A percentile compares a stretch with the other conserved stretches of the same genome.
These are phyloP conservation scores for Breviolum minutum DNA, from an alignment of 73 alveolate species.

Conservation along the genomic window DNA sequence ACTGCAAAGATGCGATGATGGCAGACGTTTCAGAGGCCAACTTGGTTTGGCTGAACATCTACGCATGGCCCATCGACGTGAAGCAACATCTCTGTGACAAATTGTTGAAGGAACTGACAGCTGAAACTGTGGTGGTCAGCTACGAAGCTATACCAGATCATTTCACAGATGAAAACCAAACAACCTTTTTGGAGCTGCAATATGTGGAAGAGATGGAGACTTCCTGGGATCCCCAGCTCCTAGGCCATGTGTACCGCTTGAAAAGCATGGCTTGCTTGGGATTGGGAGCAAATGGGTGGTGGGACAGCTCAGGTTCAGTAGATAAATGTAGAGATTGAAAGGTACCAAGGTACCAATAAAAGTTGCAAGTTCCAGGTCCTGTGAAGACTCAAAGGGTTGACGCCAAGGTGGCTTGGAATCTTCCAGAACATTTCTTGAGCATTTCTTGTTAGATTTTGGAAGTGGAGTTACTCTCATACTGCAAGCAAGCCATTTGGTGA, in stretches of 20 bases:
- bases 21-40: constrained; percentile 33
- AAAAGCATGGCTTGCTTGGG: not conserved
- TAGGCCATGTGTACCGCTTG: constrained; percentile 20
- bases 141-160: constrained; percentile 35
- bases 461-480: too few relatives aligned
- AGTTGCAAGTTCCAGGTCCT: too few relatives aligned
- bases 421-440: too few relatives aligned
- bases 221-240: constrained; percentile 43
- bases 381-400: too few relatives aligned
- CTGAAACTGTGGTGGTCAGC: constrained; percentile 24
- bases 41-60: constrained; percentile 64
- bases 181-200: not conserved
- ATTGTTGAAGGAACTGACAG: constrained; percentile 20
- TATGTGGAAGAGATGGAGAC: constrained; percentile 41
- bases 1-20: constrained; percentile 53
- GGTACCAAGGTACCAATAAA: too few relatives aligned
- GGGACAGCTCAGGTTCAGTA: not conserved
- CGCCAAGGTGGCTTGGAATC: too few relatives aligned
- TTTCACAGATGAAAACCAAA: not conserved
- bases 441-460: too few relatives aligned
- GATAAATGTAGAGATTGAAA: not conserved
- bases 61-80: constrained; percentile 69
- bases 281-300: not conserved
- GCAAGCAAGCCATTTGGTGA: not conserved
- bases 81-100: constrained; percentile 22